Evolutionary conservation across 768 basidiomycete genomes (phyloP), one percentile per base, ranked within the genome.

Genomic region (Lactarius sanguifluus): DNA sequence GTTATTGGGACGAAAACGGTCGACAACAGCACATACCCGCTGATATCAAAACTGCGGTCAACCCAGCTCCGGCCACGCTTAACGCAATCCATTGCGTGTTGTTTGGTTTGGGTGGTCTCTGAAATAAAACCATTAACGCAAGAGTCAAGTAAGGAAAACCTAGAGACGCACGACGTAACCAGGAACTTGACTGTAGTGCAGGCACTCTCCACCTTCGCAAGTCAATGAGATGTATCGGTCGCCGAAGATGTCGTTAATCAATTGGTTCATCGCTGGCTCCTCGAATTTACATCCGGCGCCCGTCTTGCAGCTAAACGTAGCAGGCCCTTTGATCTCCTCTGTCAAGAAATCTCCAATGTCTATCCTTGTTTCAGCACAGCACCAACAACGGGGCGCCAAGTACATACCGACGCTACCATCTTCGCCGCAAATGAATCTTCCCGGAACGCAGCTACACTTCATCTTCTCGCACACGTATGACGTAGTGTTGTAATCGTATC

Each of bases 241-340:
- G 1, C 92, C 97, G 70, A 99, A 98, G 71, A 99, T 88, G 68
- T 90, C 88, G 73, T 90, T 86, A 77, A 99, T 98, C 61, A 99
- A 84, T 38, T 88, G 82, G 73, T 99, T 97, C 97, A 99, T 98
- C 0, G 91, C 94, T 0, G 94, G 92, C 72, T 99, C 97, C 75
- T 96, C 90, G 72, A 99, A 99, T 67, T 82, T 85, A 78, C 96
- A 98, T 9, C 88, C 91, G 57, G 81, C 76, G 18, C 87, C 89
- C 1, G 80, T 80, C 64, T 74, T 81, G 79, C 96, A 96, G 69
- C 83, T 88, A 76, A 99, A 98, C 12, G 80, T 79, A 0, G 91
- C 97, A 0, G 97, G 97, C 0, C 97, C 97, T 64, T 85, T 88
- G 75, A 98, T 97, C 70, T 91, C 86, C 72, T 97, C 90, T 28